Conservation (phyloP, 2,329 filamentous ascomycete species). For the Aspergillus sp. region DNA sequence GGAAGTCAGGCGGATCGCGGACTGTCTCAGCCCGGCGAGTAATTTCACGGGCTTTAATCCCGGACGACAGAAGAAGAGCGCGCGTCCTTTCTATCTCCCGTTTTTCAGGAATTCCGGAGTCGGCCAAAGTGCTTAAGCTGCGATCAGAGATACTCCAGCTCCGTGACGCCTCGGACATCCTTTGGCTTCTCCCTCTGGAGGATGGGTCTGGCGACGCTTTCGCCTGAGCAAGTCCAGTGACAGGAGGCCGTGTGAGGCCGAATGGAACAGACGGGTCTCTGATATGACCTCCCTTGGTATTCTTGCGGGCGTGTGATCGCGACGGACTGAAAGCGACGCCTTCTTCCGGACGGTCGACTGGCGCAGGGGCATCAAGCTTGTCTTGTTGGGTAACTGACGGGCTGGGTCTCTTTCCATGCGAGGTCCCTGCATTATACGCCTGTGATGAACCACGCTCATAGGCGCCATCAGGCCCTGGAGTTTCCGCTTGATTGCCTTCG, state of each 20-base stretch:
- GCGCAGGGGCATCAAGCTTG: conserved; percentile 2
- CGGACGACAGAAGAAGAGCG: conserved; percentile 68
- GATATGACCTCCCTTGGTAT: conserved; percentile 16
- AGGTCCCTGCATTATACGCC: too few species aligned
- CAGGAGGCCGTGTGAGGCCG: conserved; percentile 28
- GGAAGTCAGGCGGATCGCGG: conserved; percentile 26
- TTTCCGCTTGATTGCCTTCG: conserved; percentile 19
- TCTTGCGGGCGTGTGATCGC: conserved; percentile 13
- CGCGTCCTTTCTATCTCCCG: conserved; percentile 73
- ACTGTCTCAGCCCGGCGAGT: conserved; percentile 51
- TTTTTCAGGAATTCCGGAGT: conserved; percentile 42
- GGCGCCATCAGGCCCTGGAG: conserved; percentile 9
- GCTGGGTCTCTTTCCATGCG: conserved; percentile 4
- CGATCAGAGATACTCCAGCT: conserved; percentile 53
- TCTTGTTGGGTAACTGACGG: conserved; percentile 10
- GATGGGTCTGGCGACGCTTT: conserved; percentile 21
- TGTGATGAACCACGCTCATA: conserved; percentile 6
- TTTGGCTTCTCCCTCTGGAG: conserved; percentile 23
- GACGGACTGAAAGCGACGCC: conserved; percentile 24
- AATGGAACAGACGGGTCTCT: conserved; percentile 20
- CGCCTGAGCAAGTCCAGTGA: conserved; percentile 38
- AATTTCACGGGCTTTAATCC: conserved; percentile 83
- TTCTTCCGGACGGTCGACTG: conserved; percentile 10
- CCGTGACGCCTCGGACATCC: conserved; percentile 34
- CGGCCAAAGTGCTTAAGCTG: conserved; percentile 28